Base-by-base conservation (phyloP, 2,329 filamentous ascomycete species). In the Apiospora koreana region DNA sequence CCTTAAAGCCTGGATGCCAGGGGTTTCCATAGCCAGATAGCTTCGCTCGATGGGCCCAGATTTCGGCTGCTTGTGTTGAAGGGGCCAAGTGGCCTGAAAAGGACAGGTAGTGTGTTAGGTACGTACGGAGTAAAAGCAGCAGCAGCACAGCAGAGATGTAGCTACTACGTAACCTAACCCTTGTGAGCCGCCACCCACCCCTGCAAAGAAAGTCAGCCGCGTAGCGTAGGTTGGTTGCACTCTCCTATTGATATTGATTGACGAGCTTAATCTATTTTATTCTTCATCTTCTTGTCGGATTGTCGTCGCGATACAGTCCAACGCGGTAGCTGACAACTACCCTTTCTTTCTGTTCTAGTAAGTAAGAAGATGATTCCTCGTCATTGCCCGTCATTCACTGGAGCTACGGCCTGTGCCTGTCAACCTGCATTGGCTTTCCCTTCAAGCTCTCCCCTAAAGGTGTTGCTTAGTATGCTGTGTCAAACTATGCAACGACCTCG, bases 171-270 rank as follows among this genome's bases (percentile, higher is more conserved):
- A n/a, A n/a, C 48, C 25, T 54, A 54, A 54, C 48, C 48, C 48
- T 54, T 25, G 28, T 21, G 18, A 58, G 28, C n/a, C n/a, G n/a
- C n/a, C n/a, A n/a, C n/a, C 50, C 18, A 58, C 18, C 54, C 54
- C 31, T 62, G 54, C 54, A 62, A 62, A n/a, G 54, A 62, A 62
- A 62, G 54, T 62, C 54, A 62, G 54, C 54, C 54, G 54, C 54
- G 54, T 62, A 38, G 54, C 28, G 21, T 35, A 43, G 41, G 23
- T 28, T 28, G 54, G 28, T 23, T 62, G 54, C 21, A 58, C 31
- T 38, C 54, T 62, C 54, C 54, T 43, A 43, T 43, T 43, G 41
- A 12, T 62, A n/a, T 62, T n/a, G 50, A 35, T 35, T 35, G 28
- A n/a, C 9, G 54, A 62, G 41, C 41, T 38, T 38, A 62, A 62